phyloP scores from a whole-genome alignment of 495 filamentous ascomycete genomes.

The Penicillium longicatenatum region DNA sequence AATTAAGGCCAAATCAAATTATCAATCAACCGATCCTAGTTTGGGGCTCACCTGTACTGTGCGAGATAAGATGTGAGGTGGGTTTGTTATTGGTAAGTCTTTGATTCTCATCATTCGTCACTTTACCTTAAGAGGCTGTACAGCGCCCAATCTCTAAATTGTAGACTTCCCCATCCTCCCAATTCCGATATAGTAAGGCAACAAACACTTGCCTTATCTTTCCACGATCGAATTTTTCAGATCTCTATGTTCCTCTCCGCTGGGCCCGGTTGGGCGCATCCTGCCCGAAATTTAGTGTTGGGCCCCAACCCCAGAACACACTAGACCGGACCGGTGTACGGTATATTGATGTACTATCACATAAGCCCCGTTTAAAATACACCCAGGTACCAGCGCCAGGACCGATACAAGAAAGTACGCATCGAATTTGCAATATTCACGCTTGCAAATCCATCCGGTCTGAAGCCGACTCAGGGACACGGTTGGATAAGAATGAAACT shows the following conservation, averaged over 20 bases:
- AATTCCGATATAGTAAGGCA: not conserved
- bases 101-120: too few species aligned
- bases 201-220: not conserved
- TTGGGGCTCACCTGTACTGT: not conserved
- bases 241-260: constrained; percentile 11
- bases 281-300: constrained; percentile 14
- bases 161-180: not conserved
- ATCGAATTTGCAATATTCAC: not conserved
- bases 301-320: constrained; percentile 1
- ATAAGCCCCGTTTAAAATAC: constrained; percentile 11
- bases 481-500: not conserved
- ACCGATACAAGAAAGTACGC: not conserved
- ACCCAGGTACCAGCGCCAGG: constrained; percentile 7
- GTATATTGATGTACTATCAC: not conserved
- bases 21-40: not conserved
- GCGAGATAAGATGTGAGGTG: constrained; percentile 1
- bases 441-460: not conserved
- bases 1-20: not conserved
- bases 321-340: not conserved
- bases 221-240: constrained; percentile 7
- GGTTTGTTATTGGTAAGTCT: not conserved
- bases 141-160: not conserved
- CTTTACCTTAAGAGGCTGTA: not conserved
- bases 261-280: constrained; percentile 21
- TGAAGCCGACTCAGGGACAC: not conserved